Percentiles rank a stretch among this genome's conserved stretches.
Evolutionary conservation across 108 stramenopile species (phyloP).

Genomic region (Seminavis robusta): DNA sequence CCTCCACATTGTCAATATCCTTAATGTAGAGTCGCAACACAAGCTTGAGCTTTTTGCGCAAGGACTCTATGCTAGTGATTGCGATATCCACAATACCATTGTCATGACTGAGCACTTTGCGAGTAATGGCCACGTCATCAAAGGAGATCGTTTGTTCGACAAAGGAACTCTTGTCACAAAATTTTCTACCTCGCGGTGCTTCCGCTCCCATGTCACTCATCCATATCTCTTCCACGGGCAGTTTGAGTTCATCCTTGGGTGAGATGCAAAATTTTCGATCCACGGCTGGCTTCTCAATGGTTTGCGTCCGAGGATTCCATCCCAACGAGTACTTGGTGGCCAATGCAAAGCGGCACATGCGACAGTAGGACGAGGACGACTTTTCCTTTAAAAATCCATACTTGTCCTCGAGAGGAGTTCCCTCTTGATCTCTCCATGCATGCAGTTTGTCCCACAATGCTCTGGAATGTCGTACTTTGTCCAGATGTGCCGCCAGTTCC

Average conservation of each 20-base stretch:
- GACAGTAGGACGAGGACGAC: slow-evolving; percentile 42
- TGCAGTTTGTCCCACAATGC: slow-evolving; percentile 3
- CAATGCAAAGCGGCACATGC: slow-evolving; percentile 66
- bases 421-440: too few relatives aligned
- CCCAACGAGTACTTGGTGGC: slow-evolving; percentile 54
- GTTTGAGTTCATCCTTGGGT: slow-evolving; percentile 11
- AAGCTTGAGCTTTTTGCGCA: too few relatives aligned
- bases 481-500: slow-evolving; percentile 21
- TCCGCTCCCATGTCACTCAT: too few relatives aligned
- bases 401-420: slow-evolving; percentile 35
- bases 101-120: slow-evolving; percentile 26
- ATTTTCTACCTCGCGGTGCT: too few relatives aligned
- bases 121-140: slow-evolving; percentile 22
- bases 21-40: too few relatives aligned
- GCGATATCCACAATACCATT: slow-evolving; percentile 17
- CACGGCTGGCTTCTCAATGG: slow-evolving; percentile 26
- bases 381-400: slow-evolving; percentile 53
- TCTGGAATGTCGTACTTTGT: slow-evolving; percentile 1
- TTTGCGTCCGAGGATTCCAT: slow-evolving; percentile 48
- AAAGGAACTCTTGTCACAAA: too few relatives aligned
- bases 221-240: slow-evolving; percentile 54
- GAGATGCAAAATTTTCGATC: slow-evolving; percentile 30
- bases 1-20: too few relatives aligned
- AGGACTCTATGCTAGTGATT: too few relatives aligned
- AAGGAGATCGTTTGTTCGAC: too few relatives aligned